Percentiles rank a stretch among this genome's conserved stretches.
Conservation (phyloP, 192 early-diverging fungal genomes). For the Backusella australiensis region DNA sequence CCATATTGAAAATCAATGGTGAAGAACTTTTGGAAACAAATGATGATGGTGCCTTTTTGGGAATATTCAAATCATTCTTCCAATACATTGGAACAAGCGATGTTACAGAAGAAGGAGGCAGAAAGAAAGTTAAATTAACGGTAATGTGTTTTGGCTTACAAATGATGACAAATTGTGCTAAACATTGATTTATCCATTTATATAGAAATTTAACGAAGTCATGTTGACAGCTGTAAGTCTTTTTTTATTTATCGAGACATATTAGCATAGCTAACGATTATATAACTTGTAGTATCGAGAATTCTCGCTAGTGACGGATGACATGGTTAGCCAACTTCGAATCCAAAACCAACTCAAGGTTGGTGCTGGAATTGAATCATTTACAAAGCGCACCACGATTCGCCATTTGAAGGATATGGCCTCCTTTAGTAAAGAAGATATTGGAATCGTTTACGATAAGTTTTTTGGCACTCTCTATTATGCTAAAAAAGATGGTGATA, state of each 20-base stretch:
- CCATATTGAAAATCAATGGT: constrained; percentile 93
- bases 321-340: constrained; percentile 65
- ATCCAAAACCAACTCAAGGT: constrained; percentile 75
- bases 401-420: constrained; percentile 63
- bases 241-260: neutral
- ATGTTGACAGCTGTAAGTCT: constrained; percentile 66
- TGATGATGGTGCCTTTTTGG: constrained; percentile 80
- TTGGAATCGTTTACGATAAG: constrained; percentile 73
- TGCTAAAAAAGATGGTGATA: constrained; percentile 22
- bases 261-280: neutral
- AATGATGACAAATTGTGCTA: neutral
- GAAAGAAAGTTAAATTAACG: neutral
- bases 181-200: neutral
- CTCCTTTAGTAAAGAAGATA: constrained; percentile 73
- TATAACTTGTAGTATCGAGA: constrained; percentile 60
- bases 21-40: constrained; percentile 60
- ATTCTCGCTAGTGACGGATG: constrained; percentile 71
- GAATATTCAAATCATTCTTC: constrained; percentile 87
- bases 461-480: constrained; percentile 74
- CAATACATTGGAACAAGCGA: constrained; percentile 52
- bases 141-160: neutral
- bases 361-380: constrained; percentile 77
- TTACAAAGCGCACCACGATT: constrained; percentile 74
- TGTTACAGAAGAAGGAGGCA: constrained; percentile 40
- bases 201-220: constrained; percentile 83